phyloP scores from a whole-genome alignment of 352 stramenopile species.

The Phytophthora agathidicida region DNA sequence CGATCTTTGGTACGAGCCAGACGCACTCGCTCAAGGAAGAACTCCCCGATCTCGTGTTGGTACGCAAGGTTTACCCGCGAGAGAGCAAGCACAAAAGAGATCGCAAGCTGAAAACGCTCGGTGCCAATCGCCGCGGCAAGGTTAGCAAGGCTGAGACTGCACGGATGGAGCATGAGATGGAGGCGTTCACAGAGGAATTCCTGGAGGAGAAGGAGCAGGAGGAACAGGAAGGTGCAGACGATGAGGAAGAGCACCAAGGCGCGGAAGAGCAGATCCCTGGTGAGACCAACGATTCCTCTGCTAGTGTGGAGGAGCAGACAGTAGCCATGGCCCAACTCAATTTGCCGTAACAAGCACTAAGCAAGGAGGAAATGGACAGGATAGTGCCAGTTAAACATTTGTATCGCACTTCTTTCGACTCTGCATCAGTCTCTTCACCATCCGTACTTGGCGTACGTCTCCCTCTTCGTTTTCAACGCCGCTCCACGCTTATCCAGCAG shows the following conservation, averaged over 20 bases:
- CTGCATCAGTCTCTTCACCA: conserved; percentile 46
- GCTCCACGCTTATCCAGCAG: conserved; percentile 68
- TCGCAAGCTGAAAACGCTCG: conserved; percentile 56
- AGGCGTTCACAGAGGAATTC: conserved; percentile 68
- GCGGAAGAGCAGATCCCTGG: conserved; percentile 13
- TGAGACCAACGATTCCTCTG: conserved; percentile 10
- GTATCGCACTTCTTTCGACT: conserved; percentile 11
- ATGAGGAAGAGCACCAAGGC: conserved; percentile 21
- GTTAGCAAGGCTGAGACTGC: conserved; percentile 61
- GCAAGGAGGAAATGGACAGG: background rate
- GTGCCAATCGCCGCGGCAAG: conserved; percentile 38
- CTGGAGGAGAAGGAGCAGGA: conserved; percentile 57
- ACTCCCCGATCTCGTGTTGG: conserved; percentile 76
- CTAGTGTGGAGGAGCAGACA: conserved; percentile 34
- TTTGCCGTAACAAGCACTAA: conserved; percentile 22
- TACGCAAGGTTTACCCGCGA: conserved; percentile 71
- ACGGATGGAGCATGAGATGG: conserved; percentile 60
- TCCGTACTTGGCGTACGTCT: conserved; percentile 85
- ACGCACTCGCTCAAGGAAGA: conserved; percentile 56
- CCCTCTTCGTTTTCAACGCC: conserved; percentile 73
- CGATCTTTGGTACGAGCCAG: conserved; percentile 57
- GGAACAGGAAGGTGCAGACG: conserved; percentile 24
- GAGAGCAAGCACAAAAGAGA: conserved; percentile 48
- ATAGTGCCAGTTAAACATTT: conserved; percentile 9
- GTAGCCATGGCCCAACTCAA: conserved; percentile 28